These are phyloP conservation scores for Trichothecium roseum DNA, from an alignment of 2,329 filamentous ascomycete species.

Conservation along the genomic window DNA sequence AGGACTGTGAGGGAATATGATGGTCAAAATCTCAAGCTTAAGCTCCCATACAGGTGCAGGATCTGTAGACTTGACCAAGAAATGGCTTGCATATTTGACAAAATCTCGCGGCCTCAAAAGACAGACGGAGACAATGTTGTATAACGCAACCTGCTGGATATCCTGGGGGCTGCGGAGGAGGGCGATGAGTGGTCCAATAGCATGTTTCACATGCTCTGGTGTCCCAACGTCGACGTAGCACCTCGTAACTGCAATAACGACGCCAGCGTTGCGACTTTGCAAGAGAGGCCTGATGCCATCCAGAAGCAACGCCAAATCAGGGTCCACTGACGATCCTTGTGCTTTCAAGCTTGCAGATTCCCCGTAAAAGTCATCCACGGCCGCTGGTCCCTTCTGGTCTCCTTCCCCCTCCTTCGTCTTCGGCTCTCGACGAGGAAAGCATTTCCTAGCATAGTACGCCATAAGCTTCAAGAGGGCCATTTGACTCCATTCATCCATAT, in stretches of 20 bases:
- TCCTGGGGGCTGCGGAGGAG: constrained; percentile 77
- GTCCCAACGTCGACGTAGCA: constrained; percentile 82
- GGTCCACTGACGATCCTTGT: constrained; percentile 55
- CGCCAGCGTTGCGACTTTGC: constrained; percentile 85
- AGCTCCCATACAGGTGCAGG: constrained; percentile 75
- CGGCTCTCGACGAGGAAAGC: constrained; percentile 62
- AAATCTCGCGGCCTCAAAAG: constrained; percentile 69
- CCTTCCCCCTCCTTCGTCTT: constrained; percentile 38
- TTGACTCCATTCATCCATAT: constrained; percentile 99
- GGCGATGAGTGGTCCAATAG: constrained; percentile 77
- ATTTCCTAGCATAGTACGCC: constrained; percentile 74
- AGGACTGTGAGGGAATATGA: constrained; percentile 79
- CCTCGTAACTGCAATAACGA: constrained; percentile 77
- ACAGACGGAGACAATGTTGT: constrained; percentile 92
- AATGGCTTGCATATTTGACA: constrained; percentile 79
- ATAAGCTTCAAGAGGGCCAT: constrained; percentile 72
- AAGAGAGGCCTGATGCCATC: constrained; percentile 74
- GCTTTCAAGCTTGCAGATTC: constrained; percentile 39
- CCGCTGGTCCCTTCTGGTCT: constrained; percentile 18
- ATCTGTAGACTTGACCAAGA: constrained; percentile 74
- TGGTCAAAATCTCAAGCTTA: constrained; percentile 81
- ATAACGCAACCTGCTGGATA: constrained; percentile 80
- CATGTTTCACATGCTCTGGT: constrained; percentile 59
- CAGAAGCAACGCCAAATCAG: constrained; percentile 74
- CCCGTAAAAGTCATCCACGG: constrained; percentile 71